Evolutionary conservation across 257 asterid species (phyloP).

Genomic region (Salvia hispanica): DNA sequence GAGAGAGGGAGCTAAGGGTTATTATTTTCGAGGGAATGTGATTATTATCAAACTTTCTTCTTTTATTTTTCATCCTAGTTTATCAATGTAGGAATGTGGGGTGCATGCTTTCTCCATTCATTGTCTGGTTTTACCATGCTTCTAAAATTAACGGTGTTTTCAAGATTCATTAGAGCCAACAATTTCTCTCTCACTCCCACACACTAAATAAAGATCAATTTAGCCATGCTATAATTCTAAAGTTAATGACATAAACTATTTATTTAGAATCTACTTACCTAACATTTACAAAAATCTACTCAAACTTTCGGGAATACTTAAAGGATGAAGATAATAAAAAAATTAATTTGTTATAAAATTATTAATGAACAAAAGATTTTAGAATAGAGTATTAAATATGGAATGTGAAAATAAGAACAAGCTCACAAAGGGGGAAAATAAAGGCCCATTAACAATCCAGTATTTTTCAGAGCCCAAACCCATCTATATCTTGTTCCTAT

Average conservation of each 20-base stretch:
- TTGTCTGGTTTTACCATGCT: not conserved
- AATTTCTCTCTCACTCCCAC: not conserved
- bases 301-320: no score
- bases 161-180: not conserved
- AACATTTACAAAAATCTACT: no score
- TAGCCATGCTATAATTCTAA: no score
- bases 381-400: no score
- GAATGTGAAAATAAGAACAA: no score
- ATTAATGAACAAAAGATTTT: no score
- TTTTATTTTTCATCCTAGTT: no score
- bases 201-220: not conserved
- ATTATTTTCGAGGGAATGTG: conserved; percentile 14
- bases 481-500: not conserved
- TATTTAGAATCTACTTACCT: no score
- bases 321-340: no score
- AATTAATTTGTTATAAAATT: no score
- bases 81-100: conserved; percentile 45
- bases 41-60: not conserved
- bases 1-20: conserved; percentile 4
- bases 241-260: no score
- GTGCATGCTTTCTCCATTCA: conserved; percentile 37
- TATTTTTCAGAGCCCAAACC: conserved; percentile 23
- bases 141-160: conserved; percentile 17
- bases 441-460: conserved; percentile 16
- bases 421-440: no score